Evolutionary conservation across 306 rosid genomes (phyloP).

Genomic region (Cucurbita pepo): DNA sequence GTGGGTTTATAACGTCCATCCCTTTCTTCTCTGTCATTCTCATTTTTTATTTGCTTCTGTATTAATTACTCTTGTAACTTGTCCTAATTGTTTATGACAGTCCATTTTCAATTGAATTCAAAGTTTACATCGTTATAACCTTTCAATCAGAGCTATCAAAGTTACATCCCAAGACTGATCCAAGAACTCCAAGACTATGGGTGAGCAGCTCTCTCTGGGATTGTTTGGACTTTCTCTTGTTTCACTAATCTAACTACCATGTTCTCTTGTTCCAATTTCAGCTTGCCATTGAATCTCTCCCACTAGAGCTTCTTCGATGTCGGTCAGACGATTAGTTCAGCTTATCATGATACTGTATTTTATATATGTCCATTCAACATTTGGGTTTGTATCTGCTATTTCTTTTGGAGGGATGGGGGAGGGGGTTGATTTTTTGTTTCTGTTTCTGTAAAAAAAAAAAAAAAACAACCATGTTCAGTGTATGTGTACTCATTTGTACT

Average conservation of each 20-base stretch:
- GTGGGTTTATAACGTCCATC: neutral
- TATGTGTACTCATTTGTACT: no score
- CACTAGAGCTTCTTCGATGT: constrained; percentile 63
- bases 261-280: constrained; percentile 14
- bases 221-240: constrained; percentile 4
- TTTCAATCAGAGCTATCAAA: constrained; percentile 69
- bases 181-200: constrained; percentile 73
- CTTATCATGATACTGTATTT: neutral
- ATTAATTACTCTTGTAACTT: neutral
- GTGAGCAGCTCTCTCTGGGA: constrained; percentile 25
- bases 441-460: no score
- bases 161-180: constrained; percentile 53
- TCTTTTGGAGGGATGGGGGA: no score
- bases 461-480: no score
- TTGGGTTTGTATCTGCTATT: no score
- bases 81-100: constrained; percentile 26
- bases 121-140: constrained; percentile 50
- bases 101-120: constrained; percentile 82
- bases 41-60: neutral
- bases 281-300: constrained; percentile 77
- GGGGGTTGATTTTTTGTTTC: no score
- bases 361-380: neutral
- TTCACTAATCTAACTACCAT: constrained; percentile 5
- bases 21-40: neutral
- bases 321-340: constrained; percentile 16